A percentile compares a stretch with the other conserved stretches of the same genome.
These are phyloP conservation scores for Ogataea nitratoaversa DNA, from an alignment of 805 yeast species.

Conservation along the genomic window DNA sequence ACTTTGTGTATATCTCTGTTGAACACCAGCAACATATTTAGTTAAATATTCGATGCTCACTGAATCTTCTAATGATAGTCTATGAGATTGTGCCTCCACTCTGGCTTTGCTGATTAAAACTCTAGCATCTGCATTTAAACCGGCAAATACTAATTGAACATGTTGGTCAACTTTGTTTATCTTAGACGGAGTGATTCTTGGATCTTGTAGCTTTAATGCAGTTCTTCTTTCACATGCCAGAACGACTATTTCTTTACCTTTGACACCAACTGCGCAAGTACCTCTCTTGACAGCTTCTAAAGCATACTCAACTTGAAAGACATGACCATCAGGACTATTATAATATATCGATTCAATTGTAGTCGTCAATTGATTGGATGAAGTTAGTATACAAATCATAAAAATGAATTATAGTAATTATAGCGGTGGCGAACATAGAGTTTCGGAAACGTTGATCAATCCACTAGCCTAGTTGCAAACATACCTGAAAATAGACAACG, in stretches of 20 bases:
- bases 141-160: constrained; percentile 91
- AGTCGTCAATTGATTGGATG: too few relatives aligned
- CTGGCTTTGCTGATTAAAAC: constrained; percentile 92
- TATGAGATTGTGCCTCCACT: constrained; percentile 93
- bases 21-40: constrained; percentile 94
- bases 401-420: too few relatives aligned
- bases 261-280: constrained; percentile 96
- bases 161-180: constrained; percentile 89
- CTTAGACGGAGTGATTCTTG: constrained; percentile 92
- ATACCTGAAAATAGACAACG: constrained; percentile 92
- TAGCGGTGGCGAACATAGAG: too few relatives aligned
- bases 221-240: constrained; percentile 96
- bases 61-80: constrained; percentile 90
- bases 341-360: too few relatives aligned
- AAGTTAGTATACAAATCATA: too few relatives aligned
- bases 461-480: too few relatives aligned
- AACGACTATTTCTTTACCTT: constrained; percentile 84
- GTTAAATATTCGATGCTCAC: constrained; percentile 90
- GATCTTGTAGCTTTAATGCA: constrained; percentile 91
- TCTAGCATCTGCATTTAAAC: constrained; percentile 97
- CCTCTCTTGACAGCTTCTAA: constrained; percentile 97
- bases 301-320: constrained; percentile 98
- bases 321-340: constrained; percentile 93
- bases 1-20: constrained; percentile 93
- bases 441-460: too few relatives aligned